A percentile compares a stretch with the other conserved stretches of the same genome.
phyloP scores from a whole-genome alignment of 306 rosid genomes.

The Begonia peltatifolia region DNA sequence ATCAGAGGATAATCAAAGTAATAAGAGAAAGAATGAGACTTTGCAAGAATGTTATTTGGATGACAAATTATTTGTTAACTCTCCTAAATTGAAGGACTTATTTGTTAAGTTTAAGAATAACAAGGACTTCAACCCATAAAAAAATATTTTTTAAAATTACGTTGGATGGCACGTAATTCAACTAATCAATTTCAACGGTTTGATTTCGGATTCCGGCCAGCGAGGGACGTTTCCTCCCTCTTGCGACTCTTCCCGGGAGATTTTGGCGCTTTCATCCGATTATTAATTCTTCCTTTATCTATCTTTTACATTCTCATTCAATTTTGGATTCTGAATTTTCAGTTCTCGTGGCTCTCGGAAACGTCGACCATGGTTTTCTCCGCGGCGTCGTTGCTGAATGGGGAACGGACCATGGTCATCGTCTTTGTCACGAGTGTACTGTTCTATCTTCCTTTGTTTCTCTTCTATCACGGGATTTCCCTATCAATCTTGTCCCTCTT shows the following conservation, averaged over 20 bases:
- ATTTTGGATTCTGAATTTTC: background rate
- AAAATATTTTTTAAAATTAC: no score
- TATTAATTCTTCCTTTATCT: background rate
- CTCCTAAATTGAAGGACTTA: no score
- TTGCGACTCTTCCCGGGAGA: constrained; percentile 21
- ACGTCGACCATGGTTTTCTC: constrained; percentile 22
- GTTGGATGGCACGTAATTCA: no score
- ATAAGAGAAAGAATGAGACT: no score
- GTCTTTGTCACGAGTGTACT: constrained; percentile 41
- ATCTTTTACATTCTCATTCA: background rate
- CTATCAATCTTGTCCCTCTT: constrained; percentile 59
- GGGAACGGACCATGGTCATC: constrained; percentile 62
- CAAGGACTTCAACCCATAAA: no score
- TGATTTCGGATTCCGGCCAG: no score
- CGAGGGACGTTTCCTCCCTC: background rate
- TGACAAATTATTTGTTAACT: no score
- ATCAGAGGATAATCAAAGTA: no score
- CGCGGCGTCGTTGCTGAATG: constrained; percentile 24
- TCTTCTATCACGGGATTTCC: constrained; percentile 51
- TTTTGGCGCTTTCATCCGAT: no score
- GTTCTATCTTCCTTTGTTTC: constrained; percentile 59
- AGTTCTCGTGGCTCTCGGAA: background rate
- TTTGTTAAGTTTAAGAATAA: no score
- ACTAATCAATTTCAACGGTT: no score
- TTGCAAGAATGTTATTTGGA: no score